phyloP scores from a whole-genome alignment of 73 alveolate species.

The Blepharisma stoltei region DNA sequence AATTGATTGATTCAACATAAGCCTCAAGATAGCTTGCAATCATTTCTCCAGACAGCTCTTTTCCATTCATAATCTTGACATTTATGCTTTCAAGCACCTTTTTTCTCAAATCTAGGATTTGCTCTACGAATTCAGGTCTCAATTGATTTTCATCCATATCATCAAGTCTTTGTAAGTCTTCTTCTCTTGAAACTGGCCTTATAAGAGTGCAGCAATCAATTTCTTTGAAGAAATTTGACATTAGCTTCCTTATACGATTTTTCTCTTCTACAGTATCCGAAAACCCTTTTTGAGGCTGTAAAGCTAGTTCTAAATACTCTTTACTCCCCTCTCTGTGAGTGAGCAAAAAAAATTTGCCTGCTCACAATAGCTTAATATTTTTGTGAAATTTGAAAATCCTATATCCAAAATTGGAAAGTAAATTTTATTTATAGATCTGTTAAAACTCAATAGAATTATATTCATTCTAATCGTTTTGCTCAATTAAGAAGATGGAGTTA shows the following conservation, averaged over 20 bases:
- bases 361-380: no score
- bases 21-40: constrained; percentile 58
- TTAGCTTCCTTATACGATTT: constrained; percentile 63
- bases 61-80: constrained; percentile 85
- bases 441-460: no score
- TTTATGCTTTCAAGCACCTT: constrained; percentile 77
- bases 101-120: constrained; percentile 73
- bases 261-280: constrained; percentile 66
- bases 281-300: constrained; percentile 51
- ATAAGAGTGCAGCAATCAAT: constrained; percentile 92
- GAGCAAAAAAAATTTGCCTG: no score
- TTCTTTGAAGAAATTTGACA: constrained; percentile 77
- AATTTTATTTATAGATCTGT: no score
- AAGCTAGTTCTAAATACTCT: constrained; percentile 94
- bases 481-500: no score
- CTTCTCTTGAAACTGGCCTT: constrained; percentile 95
- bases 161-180: constrained; percentile 80
- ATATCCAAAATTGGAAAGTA: no score
- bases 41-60: constrained; percentile 83
- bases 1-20: constrained; percentile 76
- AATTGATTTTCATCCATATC: constrained; percentile 71
- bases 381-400: no score
- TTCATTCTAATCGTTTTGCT: no score
- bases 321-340: no score
- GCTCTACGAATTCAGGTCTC: constrained; percentile 93